Evolutionary conservation across 1,284 basidiomycete genomes (phyloP).

Genomic region (Filobasidium uniguttulatum): DNA sequence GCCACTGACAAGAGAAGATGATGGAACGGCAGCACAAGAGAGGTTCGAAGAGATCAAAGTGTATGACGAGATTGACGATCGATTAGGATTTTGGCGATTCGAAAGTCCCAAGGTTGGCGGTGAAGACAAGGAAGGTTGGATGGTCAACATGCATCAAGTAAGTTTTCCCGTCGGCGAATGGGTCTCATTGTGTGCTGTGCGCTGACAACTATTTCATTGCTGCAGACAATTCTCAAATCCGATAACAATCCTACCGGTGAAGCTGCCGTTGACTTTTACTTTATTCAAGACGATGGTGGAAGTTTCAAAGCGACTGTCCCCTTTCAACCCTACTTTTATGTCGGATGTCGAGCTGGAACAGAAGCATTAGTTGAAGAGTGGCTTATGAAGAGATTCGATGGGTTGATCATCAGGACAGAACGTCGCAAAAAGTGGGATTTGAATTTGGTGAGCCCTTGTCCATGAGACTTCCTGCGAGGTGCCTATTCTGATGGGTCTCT

Average conservation of each 20-base stretch:
- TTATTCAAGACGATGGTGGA: conserved; percentile 89
- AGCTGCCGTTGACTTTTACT: conserved; percentile 91
- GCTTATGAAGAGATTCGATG: conserved; percentile 87
- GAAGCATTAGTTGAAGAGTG: conserved; percentile 92
- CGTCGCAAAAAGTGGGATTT: conserved; percentile 87
- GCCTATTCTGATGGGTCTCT: background rate
- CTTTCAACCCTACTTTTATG: conserved; percentile 90
- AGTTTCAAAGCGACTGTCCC: conserved; percentile 91
- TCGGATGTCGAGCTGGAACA: conserved; percentile 78
- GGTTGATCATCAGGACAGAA: conserved; percentile 60
- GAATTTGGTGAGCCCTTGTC: conserved; percentile 44
- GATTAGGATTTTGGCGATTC: conserved; percentile 70
- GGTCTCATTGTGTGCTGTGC: no score
- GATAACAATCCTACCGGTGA: conserved; percentile 63
- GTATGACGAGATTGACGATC: conserved; percentile 81
- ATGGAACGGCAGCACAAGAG: conserved; percentile 68
- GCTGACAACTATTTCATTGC: background rate
- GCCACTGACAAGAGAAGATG: conserved; percentile 67
- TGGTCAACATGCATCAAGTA: conserved; percentile 97
- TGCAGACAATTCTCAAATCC: conserved; percentile 70
- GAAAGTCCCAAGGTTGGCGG: conserved; percentile 49
- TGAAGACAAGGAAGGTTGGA: conserved; percentile 65
- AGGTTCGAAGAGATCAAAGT: conserved; percentile 62
- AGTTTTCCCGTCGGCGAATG: conserved; percentile 28
- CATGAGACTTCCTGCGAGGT: background rate